Evolutionary conservation across 164 flowering plant genomes (phyloP), one percentile per base, ranked within the genome.

Genomic region (Macadamia integrifolia): DNA sequence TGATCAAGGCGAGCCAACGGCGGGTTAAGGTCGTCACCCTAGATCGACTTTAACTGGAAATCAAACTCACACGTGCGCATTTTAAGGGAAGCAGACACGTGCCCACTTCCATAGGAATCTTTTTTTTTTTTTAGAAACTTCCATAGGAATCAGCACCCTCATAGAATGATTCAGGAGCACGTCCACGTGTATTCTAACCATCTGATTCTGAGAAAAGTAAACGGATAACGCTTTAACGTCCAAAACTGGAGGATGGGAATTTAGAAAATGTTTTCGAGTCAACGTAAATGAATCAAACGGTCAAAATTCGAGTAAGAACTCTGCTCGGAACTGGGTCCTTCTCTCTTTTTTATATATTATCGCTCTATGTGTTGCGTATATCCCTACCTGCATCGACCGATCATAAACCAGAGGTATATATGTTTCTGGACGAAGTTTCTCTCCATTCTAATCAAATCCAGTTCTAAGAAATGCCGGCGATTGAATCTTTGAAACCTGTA

Each of bases 401-500:
- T 64, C 8, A 30, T 50, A 35, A 40, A 15, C 17, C 23, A 11
- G 5, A 43, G 50, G 18, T 9, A 12, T 32, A 44, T 6, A 35
- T 29, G 44, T 59, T 48, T 2, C 9, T 53, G 0, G 40, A 35
- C 40, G 0, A 35, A 35, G 5, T 50, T 48, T 48, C 30, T 35
- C 31, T 18, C 53, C n/a, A 9, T 11, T 46, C 50, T 35, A 35
- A 23, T 35, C 40, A 35, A 35, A 35, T 60, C 53, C 67, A 52
- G 59, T 60, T 66, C 49, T 40, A 58, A 23, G 9, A 14, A 18
- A 83, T 84, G 84, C 31, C 84, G 5, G 64, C 79, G 48, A 64
- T 84, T 17, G 81, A 85, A 42, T 71, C 73, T 28, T 67, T 75
- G n/a, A 78, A 74, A 14, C 81, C 81, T 3, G 29, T 74, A 52